A percentile compares a stretch with the other conserved stretches of the same genome.
phyloP scores from a whole-genome alignment of 2,329 filamentous ascomycete species.

The Exophiala sp. region DNA sequence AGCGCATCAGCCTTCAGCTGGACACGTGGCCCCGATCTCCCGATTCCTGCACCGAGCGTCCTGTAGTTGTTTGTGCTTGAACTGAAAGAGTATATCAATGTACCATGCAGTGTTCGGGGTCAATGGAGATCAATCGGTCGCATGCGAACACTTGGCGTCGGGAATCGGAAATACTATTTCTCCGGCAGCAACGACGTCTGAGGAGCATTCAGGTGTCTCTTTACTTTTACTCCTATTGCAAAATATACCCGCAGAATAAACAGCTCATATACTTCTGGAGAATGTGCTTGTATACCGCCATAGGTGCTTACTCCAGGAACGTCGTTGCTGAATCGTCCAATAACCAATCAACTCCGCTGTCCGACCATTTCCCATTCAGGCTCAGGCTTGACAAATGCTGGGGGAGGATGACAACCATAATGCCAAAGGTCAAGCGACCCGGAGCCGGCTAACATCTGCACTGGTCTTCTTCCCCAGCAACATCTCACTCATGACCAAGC shows the following conservation, averaged over 20 bases:
- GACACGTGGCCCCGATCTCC: not conserved
- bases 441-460: conserved; percentile 33
- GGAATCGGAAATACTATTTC: conserved; percentile 17
- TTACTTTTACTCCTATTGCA: no score
- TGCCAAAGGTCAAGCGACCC: not conserved
- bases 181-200: conserved; percentile 10
- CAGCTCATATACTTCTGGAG: no score
- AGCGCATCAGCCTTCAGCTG: conserved; percentile 3
- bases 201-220: no score
- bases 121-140: conserved; percentile 1
- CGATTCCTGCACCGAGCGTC: not conserved
- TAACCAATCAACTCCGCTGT: no score
- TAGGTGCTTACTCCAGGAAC: conserved; percentile 2
- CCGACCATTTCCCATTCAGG: conserved; percentile 11
- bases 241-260: no score
- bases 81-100: no score
- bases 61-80: no score
- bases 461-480: conserved; percentile 54
- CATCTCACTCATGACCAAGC: conserved; percentile 65
- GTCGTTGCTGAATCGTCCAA: no score
- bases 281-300: no score
- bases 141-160: conserved; percentile 11
- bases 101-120: no score
- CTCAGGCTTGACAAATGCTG: not conserved
- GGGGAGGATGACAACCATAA: not conserved